phyloP scores from a whole-genome alignment of 2,329 filamentous ascomycete species.

The Stemphylium lycopersici region DNA sequence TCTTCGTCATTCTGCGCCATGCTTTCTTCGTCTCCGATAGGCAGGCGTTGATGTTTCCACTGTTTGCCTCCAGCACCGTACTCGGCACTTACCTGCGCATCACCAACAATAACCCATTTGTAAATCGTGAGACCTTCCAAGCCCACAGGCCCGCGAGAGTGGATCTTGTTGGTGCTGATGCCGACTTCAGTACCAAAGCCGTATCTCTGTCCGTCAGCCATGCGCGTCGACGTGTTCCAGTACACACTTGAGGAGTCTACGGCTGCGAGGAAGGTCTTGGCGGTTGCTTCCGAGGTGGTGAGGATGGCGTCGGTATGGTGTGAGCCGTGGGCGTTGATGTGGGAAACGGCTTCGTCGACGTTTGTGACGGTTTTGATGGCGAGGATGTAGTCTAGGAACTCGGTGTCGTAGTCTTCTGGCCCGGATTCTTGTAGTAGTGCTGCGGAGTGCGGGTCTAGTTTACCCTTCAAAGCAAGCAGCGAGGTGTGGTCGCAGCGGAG shows the following conservation, averaged over 20 bases:
- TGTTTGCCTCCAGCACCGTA: slow-evolving; percentile 66
- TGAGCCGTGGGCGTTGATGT: slow-evolving; percentile 92
- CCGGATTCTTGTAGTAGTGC: slow-evolving; percentile 67
- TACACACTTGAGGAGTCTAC: slow-evolving; percentile 93
- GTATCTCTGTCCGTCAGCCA: slow-evolving; percentile 96
- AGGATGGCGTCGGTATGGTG: slow-evolving; percentile 94
- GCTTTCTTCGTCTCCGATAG: slow-evolving; percentile 38
- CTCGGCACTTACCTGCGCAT: slow-evolving; percentile 78
- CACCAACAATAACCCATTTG: slow-evolving; percentile 88
- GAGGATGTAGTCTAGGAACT: slow-evolving; percentile 84
- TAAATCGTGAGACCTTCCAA: slow-evolving; percentile 96
- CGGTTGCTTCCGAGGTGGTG: slow-evolving; percentile 69
- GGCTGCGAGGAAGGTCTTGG: slow-evolving; percentile 81
- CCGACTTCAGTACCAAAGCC: slow-evolving; percentile 98
- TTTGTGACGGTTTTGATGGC: slow-evolving; percentile 76
- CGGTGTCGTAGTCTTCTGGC: slow-evolving; percentile 79
- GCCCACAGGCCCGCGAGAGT: slow-evolving; percentile 89
- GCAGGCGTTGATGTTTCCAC: slow-evolving; percentile 63
- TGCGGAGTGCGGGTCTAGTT: slow-evolving; percentile 51
- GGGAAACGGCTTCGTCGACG: slow-evolving; percentile 74
- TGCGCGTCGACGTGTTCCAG: slow-evolving; percentile 94
- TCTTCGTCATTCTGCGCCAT: slow-evolving; percentile 42
- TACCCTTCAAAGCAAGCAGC: slow-evolving; percentile 65
- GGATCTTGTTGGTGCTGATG: slow-evolving; percentile 98
- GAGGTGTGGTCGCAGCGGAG: slow-evolving; percentile 78